Conservation (phyloP, 208 protist species). For the Strigomonas galati region DNA sequence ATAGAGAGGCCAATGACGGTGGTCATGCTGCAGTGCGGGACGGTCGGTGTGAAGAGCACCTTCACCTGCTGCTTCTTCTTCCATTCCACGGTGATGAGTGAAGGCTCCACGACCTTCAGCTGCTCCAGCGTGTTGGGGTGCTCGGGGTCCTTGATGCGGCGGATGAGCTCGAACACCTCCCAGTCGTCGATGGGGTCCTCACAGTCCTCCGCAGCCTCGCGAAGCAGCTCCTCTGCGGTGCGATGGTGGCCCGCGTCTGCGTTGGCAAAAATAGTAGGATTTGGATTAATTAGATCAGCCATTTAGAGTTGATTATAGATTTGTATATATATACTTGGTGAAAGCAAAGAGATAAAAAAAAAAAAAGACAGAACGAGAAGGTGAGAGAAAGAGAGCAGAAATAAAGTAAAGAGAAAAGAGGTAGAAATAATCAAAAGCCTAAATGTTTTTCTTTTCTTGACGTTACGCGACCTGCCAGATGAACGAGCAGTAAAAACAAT, state of each 20-base stretch:
- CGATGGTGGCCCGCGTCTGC: slow-evolving; percentile 15
- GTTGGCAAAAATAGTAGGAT: slow-evolving; percentile 49
- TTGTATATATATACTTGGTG: background rate
- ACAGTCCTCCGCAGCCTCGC: slow-evolving; percentile 55
- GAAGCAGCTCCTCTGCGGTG: slow-evolving; percentile 30
- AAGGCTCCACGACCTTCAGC: slow-evolving; percentile 92
- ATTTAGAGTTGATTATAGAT: background rate
- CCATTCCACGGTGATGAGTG: slow-evolving; percentile 89
- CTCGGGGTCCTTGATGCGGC: slow-evolving; percentile 97
- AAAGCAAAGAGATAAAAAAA: slow-evolving; percentile 1
- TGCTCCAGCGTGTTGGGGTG: slow-evolving; percentile 98
- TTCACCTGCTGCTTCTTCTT: slow-evolving; percentile 50
- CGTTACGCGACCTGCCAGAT: no score
- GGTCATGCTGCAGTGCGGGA: slow-evolving; percentile 98
- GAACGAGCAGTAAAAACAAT: background rate
- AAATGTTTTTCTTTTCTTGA: no score
- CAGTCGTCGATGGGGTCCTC: slow-evolving; percentile 89
- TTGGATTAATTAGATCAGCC: slow-evolving; percentile 42
- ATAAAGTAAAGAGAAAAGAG: background rate
- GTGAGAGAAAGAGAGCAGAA: background rate
- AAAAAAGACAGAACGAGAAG: background rate
- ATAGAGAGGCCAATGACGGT: slow-evolving; percentile 98
- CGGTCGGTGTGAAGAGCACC: slow-evolving; percentile 98
- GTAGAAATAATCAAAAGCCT: background rate
- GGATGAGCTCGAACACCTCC: slow-evolving; percentile 96